Percentiles rank a stretch among this genome's conserved stretches.
phyloP scores from a whole-genome alignment of 2,329 filamentous ascomycete genomes.

The Ophiostoma australiae region DNA sequence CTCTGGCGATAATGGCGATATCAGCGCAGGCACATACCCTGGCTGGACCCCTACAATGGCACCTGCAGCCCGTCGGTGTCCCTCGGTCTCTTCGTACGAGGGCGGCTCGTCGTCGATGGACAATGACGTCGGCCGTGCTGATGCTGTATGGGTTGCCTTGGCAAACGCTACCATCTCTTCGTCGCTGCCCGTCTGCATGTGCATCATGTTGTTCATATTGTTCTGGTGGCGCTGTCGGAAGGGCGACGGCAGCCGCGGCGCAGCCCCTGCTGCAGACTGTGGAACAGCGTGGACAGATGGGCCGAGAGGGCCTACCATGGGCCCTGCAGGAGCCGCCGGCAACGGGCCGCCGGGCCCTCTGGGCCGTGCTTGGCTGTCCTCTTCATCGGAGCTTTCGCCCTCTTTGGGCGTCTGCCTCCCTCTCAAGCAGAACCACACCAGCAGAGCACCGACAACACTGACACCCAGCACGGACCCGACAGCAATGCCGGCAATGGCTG shows the following conservation, averaged over 20 bases:
- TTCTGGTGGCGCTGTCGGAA: background rate
- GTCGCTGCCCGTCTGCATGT: background rate
- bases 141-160: conserved; percentile 12
- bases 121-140: background rate
- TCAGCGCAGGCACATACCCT: background rate
- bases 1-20: background rate
- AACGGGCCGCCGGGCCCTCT: background rate
- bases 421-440: conserved; percentile 17
- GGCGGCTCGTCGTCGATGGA: conserved; percentile 20
- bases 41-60: background rate
- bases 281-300: background rate
- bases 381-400: background rate
- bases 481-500: conserved; percentile 20
- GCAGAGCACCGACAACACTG: background rate
- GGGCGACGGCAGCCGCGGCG: background rate
- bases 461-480: conserved; percentile 15
- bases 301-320: background rate
- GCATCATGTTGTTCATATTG: background rate
- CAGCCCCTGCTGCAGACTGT: background rate
- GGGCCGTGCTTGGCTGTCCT: background rate
- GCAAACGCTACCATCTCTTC: conserved; percentile 18
- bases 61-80: background rate
- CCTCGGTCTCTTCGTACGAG: conserved; percentile 21
- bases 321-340: background rate
- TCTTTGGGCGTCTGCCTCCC: background rate